Evolutionary conservation across 1,284 basidiomycete species (phyloP).

Genomic region (Cutaneotrichosporon sp.): DNA sequence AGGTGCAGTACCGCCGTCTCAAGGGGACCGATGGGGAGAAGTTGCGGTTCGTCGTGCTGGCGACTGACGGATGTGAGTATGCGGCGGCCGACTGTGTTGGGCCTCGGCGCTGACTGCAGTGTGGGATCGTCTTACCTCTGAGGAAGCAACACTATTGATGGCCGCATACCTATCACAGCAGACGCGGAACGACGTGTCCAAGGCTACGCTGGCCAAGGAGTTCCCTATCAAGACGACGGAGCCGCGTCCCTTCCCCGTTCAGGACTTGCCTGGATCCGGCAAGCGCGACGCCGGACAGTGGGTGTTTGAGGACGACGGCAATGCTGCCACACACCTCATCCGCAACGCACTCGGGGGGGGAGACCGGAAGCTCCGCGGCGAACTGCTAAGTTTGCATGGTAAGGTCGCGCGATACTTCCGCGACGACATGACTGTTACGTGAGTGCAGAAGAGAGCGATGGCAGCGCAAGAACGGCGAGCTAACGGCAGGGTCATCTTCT

Average conservation of each 20-base stretch:
- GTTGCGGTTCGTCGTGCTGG: slow-evolving; percentile 73
- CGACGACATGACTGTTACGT: slow-evolving; percentile 87
- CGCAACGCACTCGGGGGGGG: slow-evolving; percentile 90
- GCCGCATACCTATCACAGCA: slow-evolving; percentile 74
- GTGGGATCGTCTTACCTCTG: slow-evolving; percentile 92
- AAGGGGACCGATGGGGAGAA: slow-evolving; percentile 35
- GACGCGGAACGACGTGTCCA: slow-evolving; percentile 41
- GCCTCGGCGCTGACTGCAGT: slow-evolving; percentile 45
- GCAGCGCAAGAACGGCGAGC: too few relatives aligned
- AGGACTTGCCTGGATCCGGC: slow-evolving; percentile 30
- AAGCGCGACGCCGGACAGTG: slow-evolving; percentile 51
- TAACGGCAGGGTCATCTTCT: slow-evolving; percentile 29
- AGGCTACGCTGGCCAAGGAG: slow-evolving; percentile 27
- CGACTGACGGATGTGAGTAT: slow-evolving; percentile 72
- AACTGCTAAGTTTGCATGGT: slow-evolving; percentile 77
- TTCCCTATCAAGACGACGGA: slow-evolving; percentile 22
- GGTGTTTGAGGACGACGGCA: slow-evolving; percentile 76
- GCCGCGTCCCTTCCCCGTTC: slow-evolving; percentile 38
- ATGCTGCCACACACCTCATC: slow-evolving; percentile 84
- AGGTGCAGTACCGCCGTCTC: slow-evolving; percentile 74
- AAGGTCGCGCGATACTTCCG: slow-evolving; percentile 72
- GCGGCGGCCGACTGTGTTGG: not conserved
- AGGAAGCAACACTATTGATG: slow-evolving; percentile 87
- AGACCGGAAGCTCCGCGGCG: slow-evolving; percentile 62
- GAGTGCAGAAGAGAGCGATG: slow-evolving; percentile 49